Percentiles rank a stretch among this genome's conserved stretches.
Conservation (phyloP, 768 basidiomycete genomes). For the Boletus rubroflammeus region DNA sequence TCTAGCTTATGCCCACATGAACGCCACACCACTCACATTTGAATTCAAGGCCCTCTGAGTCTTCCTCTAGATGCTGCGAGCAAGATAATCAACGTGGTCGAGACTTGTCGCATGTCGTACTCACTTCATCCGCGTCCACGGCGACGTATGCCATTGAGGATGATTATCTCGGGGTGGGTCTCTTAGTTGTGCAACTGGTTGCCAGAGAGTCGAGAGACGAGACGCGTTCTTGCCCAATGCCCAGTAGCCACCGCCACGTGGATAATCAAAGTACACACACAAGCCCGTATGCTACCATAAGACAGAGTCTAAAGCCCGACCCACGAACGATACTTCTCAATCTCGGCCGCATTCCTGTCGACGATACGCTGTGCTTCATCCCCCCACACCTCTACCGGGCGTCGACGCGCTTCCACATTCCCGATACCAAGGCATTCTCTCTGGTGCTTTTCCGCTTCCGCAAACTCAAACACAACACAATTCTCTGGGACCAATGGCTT, state of each 20-base stretch:
- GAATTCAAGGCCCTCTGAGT: conserved; percentile 67
- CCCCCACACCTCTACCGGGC: conserved; percentile 69
- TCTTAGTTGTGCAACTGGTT: background rate
- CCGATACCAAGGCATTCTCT: conserved; percentile 37
- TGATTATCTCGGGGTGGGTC: background rate
- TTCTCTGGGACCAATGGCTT: conserved; percentile 71
- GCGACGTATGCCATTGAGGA: conserved; percentile 63
- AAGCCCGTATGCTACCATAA: background rate
- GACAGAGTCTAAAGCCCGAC: conserved; percentile 25
- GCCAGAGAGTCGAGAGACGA: background rate
- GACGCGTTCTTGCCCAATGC: background rate
- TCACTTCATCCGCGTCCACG: conserved; percentile 68
- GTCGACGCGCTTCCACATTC: conserved; percentile 10
- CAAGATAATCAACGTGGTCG: background rate
- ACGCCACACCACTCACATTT: conserved; percentile 46
- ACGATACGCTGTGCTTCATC: conserved; percentile 57
- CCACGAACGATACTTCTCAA: conserved; percentile 54
- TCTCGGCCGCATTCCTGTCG: conserved; percentile 54
- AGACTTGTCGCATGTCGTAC: conserved; percentile 13
- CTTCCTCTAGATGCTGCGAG: conserved; percentile 56
- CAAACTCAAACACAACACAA: conserved; percentile 76
- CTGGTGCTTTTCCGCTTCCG: conserved; percentile 68
- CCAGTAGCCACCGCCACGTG: conserved; percentile 1
- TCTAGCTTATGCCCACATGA: background rate
- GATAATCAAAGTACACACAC: too few relatives aligned